phyloP scores from a whole-genome alignment of 2,329 filamentous ascomycete genomes.

The Fusarium nematophilum region DNA sequence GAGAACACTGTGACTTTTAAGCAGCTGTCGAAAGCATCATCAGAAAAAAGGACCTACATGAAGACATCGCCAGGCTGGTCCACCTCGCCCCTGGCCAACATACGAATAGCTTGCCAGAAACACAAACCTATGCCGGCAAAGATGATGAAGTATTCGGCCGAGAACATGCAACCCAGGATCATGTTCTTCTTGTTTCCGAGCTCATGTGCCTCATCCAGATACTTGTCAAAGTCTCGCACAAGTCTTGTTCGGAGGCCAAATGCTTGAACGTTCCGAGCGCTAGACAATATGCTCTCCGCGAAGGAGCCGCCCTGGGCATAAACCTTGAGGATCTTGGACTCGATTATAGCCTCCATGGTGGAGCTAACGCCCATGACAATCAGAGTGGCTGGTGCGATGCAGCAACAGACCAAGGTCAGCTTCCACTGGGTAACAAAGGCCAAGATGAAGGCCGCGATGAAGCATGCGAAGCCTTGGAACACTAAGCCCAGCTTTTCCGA shows the following conservation, averaged over 20 bases:
- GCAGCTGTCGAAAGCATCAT: too few relatives aligned
- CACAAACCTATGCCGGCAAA: constrained; percentile 52
- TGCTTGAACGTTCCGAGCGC: constrained; percentile 52
- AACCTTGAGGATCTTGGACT: constrained; percentile 44
- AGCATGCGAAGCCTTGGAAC: constrained; percentile 49
- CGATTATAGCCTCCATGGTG: constrained; percentile 33
- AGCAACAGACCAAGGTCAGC: constrained; percentile 46
- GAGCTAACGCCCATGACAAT: constrained; percentile 46
- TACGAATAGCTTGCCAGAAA: constrained; percentile 56
- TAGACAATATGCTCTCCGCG: constrained; percentile 48
- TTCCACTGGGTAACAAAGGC: constrained; percentile 54
- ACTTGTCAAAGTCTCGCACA: constrained; percentile 49
- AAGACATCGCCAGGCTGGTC: constrained; percentile 42
- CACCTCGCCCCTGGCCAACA: constrained; percentile 50
- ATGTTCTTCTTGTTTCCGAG: constrained; percentile 6
- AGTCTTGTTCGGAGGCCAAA: constrained; percentile 52
- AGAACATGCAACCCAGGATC: neutral
- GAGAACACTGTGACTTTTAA: constrained; percentile 48
- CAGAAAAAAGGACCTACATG: too few relatives aligned
- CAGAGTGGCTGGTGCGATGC: constrained; percentile 40
- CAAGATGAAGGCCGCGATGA: constrained; percentile 50
- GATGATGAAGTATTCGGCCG: constrained; percentile 41
- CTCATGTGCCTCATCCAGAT: constrained; percentile 48
- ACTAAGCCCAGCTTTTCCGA: constrained; percentile 50
- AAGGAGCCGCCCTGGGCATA: constrained; percentile 45